Evolutionary conservation across 371 early-diverging fungal genomes (phyloP).

Genomic region (Choanephora cucurbitarum): DNA sequence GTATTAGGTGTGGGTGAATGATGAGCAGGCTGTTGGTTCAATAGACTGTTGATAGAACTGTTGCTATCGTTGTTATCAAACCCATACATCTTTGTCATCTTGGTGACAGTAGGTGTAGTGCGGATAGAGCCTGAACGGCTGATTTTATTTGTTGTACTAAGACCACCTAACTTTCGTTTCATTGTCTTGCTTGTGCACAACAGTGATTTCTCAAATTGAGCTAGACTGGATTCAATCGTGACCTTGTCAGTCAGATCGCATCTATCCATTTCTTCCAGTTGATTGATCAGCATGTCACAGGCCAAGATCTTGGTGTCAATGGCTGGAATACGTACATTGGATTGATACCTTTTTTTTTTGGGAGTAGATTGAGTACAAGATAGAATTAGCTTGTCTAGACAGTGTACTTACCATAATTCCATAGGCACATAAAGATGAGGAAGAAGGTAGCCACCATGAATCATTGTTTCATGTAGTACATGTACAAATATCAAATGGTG

Average conservation of each 20-base stretch:
- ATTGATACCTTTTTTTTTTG: conserved; percentile 25
- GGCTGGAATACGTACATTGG: conserved; percentile 30
- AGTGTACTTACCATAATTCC: conserved; percentile 32
- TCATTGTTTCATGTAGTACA: conserved; percentile 24
- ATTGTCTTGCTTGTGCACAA: conserved; percentile 24
- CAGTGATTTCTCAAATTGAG: conserved; percentile 22
- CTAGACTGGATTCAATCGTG: conserved; percentile 10
- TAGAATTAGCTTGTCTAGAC: too few relatives aligned
- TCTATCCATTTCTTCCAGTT: conserved; percentile 13
- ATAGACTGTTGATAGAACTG: background rate
- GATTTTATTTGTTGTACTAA: background rate
- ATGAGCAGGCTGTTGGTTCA: background rate
- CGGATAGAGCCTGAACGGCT: background rate
- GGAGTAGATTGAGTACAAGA: background rate
- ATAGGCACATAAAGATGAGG: conserved; percentile 31
- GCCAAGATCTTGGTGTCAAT: conserved; percentile 31
- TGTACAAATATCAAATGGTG: conserved; percentile 11
- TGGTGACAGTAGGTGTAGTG: background rate
- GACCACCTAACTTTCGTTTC: conserved; percentile 19
- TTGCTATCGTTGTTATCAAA: conserved; percentile 2
- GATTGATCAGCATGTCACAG: conserved; percentile 25
- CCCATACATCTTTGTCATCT: background rate
- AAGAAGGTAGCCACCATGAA: conserved; percentile 35
- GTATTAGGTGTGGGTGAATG: background rate
- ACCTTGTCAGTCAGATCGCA: conserved; percentile 6